These are phyloP conservation scores for Calonectria multiphialidica DNA, from an alignment of 2,329 filamentous ascomycete species.

Conservation along the genomic window DNA sequence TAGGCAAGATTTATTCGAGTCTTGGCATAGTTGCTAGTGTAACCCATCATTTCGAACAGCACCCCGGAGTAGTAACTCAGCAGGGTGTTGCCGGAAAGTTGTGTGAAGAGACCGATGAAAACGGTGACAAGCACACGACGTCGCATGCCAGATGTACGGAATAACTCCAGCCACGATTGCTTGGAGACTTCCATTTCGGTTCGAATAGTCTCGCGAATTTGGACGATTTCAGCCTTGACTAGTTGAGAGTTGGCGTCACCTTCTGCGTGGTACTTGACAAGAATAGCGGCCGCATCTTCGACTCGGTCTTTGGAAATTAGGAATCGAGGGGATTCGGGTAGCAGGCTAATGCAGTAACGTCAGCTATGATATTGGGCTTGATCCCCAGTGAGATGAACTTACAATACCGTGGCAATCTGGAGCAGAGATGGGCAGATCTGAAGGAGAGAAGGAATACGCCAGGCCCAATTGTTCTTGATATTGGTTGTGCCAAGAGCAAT, in stretches of 20 bases:
- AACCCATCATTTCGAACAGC: slow-evolving; percentile 60
- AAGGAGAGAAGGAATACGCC: slow-evolving; percentile 61
- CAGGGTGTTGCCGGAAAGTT: slow-evolving; percentile 43
- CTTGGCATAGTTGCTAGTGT: slow-evolving; percentile 54
- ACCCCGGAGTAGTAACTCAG: slow-evolving; percentile 48
- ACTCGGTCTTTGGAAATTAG: slow-evolving; percentile 36
- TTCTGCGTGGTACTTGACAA: slow-evolving; percentile 35
- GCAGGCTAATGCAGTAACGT: background rate
- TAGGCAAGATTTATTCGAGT: slow-evolving; percentile 60
- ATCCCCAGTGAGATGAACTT: background rate
- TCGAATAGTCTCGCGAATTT: slow-evolving; percentile 33
- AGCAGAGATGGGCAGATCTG: slow-evolving; percentile 49
- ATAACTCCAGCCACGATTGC: slow-evolving; percentile 34
- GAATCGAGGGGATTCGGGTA: slow-evolving; percentile 38
- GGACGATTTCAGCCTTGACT: slow-evolving; percentile 28
- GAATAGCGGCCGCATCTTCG: slow-evolving; percentile 31
- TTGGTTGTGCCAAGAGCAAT: slow-evolving; percentile 54
- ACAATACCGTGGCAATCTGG: slow-evolving; percentile 14
- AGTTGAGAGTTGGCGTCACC: slow-evolving; percentile 24
- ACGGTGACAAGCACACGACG: slow-evolving; percentile 43
- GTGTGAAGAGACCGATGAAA: slow-evolving; percentile 42
- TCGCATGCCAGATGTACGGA: slow-evolving; percentile 43
- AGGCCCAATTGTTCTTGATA: slow-evolving; percentile 55
- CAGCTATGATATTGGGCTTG: background rate
- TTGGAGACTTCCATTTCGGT: slow-evolving; percentile 33